phyloP scores from a whole-genome alignment of 2,329 filamentous ascomycete species.

The Clonostachys rosea region DNA sequence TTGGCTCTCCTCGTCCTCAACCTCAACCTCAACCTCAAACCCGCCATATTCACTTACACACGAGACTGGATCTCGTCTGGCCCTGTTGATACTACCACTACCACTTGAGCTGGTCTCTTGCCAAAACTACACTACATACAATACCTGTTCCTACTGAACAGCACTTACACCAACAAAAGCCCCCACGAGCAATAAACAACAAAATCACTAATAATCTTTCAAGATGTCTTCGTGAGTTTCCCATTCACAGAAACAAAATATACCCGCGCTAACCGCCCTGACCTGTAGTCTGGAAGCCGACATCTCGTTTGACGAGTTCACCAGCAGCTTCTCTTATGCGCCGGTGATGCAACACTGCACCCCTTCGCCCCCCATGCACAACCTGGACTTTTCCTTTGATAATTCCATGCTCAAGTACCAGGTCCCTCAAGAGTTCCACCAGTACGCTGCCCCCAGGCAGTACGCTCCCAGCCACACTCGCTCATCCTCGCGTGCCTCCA shows the following conservation, averaged over 20 bases:
- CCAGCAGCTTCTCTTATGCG: constrained; percentile 3
- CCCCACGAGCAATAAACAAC: background rate
- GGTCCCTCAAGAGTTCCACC: background rate
- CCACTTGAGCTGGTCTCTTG: background rate
- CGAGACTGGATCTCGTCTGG: background rate
- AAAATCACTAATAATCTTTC: background rate
- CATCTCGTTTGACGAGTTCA: background rate
- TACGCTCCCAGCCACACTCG: constrained; percentile 49
- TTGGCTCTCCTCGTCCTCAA: too few relatives aligned
- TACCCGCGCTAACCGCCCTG: background rate
- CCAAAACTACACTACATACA: background rate
- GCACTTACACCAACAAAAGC: too few relatives aligned
- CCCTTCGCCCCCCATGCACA: constrained; percentile 3
- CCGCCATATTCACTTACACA: too few relatives aligned
- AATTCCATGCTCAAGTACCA: constrained; percentile 3
- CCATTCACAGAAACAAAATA: too few relatives aligned
- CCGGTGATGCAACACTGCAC: constrained; percentile 1
- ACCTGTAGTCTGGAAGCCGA: background rate
- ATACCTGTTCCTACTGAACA: too few relatives aligned
- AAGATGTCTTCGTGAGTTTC: background rate
- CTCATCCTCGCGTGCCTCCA: constrained; percentile 60
- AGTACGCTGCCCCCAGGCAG: background rate
- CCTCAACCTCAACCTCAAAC: too few relatives aligned
- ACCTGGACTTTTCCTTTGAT: constrained; percentile 6
- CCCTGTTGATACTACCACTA: background rate